Conservation (phyloP, 208 protist species). For the Balamuthia mandrillaris region DNA sequence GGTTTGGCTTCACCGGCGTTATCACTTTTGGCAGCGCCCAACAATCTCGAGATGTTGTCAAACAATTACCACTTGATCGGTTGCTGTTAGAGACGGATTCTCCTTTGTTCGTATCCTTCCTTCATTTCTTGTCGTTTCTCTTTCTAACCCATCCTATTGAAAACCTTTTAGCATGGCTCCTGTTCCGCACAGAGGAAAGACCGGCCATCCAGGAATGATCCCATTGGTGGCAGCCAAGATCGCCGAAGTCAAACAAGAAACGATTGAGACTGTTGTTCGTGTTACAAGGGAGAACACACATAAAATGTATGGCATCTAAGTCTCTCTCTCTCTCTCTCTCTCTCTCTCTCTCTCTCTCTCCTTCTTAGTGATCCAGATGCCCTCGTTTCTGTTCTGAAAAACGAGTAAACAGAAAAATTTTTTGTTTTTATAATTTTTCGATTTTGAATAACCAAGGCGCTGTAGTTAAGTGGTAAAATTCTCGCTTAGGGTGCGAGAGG, state of each 20-base stretch:
- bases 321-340: too few species aligned
- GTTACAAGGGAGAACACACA: background rate
- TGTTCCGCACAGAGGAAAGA: background rate
- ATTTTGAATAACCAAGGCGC: too few species aligned
- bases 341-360: too few species aligned
- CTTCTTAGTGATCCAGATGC: too few species aligned
- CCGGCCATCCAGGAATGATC: background rate
- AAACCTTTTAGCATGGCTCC: background rate
- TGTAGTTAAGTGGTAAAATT: too few species aligned
- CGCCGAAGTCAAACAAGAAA: background rate
- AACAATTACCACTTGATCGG: background rate
- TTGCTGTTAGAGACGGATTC: background rate
- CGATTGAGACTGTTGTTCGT: background rate
- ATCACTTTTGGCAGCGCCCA: background rate
- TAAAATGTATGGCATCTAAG: too few species aligned
- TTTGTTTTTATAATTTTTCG: too few species aligned
- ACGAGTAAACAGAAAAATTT: too few species aligned
- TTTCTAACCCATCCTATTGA: too few species aligned
- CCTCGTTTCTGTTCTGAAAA: too few species aligned
- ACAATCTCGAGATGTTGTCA: background rate
- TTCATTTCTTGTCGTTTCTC: too few species aligned
- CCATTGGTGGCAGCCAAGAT: background rate
- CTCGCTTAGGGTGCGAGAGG: too few species aligned
- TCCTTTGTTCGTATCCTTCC: background rate
- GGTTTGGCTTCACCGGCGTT: background rate